Evolutionary conservation across 1,284 basidiomycete genomes (phyloP), one percentile per base, ranked within the genome.

Genomic region (Omphalotus olearius): DNA sequence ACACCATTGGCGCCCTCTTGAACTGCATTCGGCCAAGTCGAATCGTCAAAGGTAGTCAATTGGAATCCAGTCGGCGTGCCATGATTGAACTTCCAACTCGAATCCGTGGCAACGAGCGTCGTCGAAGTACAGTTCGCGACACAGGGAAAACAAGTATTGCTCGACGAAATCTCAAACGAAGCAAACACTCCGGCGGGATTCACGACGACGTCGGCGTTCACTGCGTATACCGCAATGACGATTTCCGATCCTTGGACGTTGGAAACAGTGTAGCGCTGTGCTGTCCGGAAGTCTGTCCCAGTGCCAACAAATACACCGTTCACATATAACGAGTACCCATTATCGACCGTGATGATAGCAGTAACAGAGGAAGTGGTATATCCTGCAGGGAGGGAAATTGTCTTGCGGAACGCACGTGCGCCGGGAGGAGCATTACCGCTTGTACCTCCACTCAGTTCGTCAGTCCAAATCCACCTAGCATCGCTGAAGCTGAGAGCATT

Each of bases 401-500:
- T 59, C 11, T 50, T 53, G 1, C 57, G 56, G 57, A 60, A 60
- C n/a, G 57, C 57, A 45, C 58, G 56, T 23, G 55, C 16, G 3
- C 59, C 59, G 6, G 50, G 33, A 6, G 59, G 59, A 14, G 56
- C 53, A 28, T 18, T 35, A 16, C 54, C 57, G 16, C 47, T 47
- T n/a, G 40, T 23, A 20, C n/a, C n/a, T 11, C 3, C 18, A 6
- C 28, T 47, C 20, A 54, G 43, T 43, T 60, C 59, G 45, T 50
- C 52, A 23, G 59, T 60, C 58, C 59, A 60, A 30, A 60, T 57
- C 59, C 59, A 60, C 13, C 30, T n/a, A 0, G 59, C 47, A 18
- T 52, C 16, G 1, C 52, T 44, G 13, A 51, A 37, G 4, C 36
- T 39, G 9, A 45, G 25, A 55, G 53, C 3, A 54, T 48, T 35